Conservation (phyloP, 495 filamentous ascomycete genomes). For the Aspergillus leporis region DNA sequence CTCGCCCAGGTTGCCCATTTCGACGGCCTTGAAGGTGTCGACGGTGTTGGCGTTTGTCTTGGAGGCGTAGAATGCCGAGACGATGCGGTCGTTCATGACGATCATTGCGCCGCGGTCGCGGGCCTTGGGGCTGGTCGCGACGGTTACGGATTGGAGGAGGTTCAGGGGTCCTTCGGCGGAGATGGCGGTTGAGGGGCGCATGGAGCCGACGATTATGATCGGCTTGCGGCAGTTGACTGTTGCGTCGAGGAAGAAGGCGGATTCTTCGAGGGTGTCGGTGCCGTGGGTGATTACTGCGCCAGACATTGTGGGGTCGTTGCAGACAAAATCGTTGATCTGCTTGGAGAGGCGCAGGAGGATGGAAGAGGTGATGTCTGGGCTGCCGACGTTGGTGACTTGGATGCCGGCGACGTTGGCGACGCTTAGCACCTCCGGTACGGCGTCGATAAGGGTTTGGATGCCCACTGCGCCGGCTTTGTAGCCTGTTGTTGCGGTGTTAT, state of each 20-base stretch:
- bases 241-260: constrained; percentile 51
- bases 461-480: constrained; percentile 47
- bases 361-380: constrained; percentile 37
- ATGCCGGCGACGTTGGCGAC: constrained; percentile 50
- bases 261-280: constrained; percentile 53
- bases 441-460: constrained; percentile 39
- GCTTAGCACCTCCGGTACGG: constrained; percentile 43
- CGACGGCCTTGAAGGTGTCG: constrained; percentile 50
- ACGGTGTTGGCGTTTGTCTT: constrained; percentile 54
- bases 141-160: constrained; percentile 49
- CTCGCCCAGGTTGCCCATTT: constrained; percentile 46
- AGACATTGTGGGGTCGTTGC: constrained; percentile 40
- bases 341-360: constrained; percentile 45
- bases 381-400: constrained; percentile 43
- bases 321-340: constrained; percentile 40
- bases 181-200: constrained; percentile 52
- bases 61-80: constrained; percentile 46
- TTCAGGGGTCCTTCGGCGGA: constrained; percentile 53
- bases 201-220: constrained; percentile 49
- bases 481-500: constrained; percentile 47
- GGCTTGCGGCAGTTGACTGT: constrained; percentile 49
- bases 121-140: constrained; percentile 37
- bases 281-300: constrained; percentile 53
- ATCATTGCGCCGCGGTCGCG: constrained; percentile 45
- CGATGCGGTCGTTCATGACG: constrained; percentile 54